These are phyloP conservation scores for Xenoacremonium recifei DNA, from an alignment of 2,329 filamentous ascomycete species.

Conservation along the genomic window DNA sequence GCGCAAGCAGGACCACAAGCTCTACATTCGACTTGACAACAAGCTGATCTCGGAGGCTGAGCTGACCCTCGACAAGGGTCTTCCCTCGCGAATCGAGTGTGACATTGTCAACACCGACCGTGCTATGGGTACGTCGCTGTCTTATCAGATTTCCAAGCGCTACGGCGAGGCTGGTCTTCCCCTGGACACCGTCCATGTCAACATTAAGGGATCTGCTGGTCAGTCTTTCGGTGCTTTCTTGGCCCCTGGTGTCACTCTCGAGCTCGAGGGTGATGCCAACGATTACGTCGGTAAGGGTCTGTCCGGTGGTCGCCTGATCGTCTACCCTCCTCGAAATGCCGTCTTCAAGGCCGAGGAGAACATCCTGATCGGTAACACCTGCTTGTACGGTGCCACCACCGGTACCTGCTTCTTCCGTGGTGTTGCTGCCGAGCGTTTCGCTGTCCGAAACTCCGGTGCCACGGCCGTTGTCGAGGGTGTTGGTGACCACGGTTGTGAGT, in stretches of 20 bases:
- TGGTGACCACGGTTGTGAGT: constrained; percentile 95
- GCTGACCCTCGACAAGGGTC: constrained; percentile 88
- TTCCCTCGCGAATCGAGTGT: constrained; percentile 90
- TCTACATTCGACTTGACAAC: constrained; percentile 92
- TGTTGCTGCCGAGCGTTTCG: constrained; percentile 93
- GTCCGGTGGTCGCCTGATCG: constrained; percentile 86
- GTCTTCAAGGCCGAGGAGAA: constrained; percentile 97
- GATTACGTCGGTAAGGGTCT: constrained; percentile 97
- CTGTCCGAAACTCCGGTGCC: constrained; percentile 92
- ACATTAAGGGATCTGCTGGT: constrained; percentile 93
- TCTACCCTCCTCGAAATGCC: constrained; percentile 87
- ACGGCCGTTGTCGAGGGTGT: constrained; percentile 95
- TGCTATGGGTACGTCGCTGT: constrained; percentile 87
- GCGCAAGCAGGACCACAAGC: constrained; percentile 92
- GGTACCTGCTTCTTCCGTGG: constrained; percentile 96
- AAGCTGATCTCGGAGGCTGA: constrained; percentile 96
- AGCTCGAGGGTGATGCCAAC: constrained; percentile 93
- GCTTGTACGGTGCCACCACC: constrained; percentile 88
- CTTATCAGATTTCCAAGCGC: constrained; percentile 91
- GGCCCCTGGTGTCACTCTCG: constrained; percentile 87
- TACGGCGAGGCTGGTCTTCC: constrained; percentile 88
- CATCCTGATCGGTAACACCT: constrained; percentile 89
- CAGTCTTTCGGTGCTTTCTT: constrained; percentile 96
- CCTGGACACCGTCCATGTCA: constrained; percentile 91
- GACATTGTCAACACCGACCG: constrained; percentile 97